Evolutionary conservation across 495 filamentous ascomycete genomes (phyloP), one percentile per base, ranked within the genome.

Genomic region (Hyphodiscus hymeniophilus): DNA sequence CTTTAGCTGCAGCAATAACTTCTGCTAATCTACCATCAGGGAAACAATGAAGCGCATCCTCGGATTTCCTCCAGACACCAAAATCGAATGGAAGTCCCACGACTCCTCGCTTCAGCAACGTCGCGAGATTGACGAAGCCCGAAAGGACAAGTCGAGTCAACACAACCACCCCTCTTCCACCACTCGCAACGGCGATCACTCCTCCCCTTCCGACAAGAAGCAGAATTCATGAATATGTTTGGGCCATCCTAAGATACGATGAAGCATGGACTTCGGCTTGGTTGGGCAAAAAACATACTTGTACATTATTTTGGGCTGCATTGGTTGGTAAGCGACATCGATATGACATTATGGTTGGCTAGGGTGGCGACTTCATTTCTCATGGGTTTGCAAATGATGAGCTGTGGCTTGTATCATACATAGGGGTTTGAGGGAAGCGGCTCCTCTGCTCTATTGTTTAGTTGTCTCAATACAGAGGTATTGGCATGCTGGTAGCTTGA

Each of bases 31-130:
- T 40, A 32, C 23, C 39, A 50, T 39, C 49, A 96, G 90, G 57
- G 89, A 97, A 73, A 92, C 85, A 20, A 86, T 98, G 69, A 94
- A 89, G 65, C 86, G 88, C 52, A 73, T 90, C 52, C 80, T 97
- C 36, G 73, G 74, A 39, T 86, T 94, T 65, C 92, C 92, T 2
- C 59, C 76, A 15, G 91, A 94, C 60, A 98, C 92, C 38, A 88
- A 84, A 54, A 80, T 98, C 45, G 79, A 90, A 50, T 98, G 87
- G 83, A 94, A 94, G 70, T 89, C 84, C 60, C 92, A 98, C 60
- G 90, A 84, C 48, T 69, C 73, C 15, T 87, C 83, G 64, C 88
- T 90, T 53, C 82, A 84, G 50, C 85, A 90, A 62, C 80, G 85
- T 45, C 84, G 76, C 10, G 81, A 82, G 21, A 87, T 89, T 46